Base-by-base conservation (phyloP, 352 stramenopile genomes). In the Sclerospora graminicola region DNA sequence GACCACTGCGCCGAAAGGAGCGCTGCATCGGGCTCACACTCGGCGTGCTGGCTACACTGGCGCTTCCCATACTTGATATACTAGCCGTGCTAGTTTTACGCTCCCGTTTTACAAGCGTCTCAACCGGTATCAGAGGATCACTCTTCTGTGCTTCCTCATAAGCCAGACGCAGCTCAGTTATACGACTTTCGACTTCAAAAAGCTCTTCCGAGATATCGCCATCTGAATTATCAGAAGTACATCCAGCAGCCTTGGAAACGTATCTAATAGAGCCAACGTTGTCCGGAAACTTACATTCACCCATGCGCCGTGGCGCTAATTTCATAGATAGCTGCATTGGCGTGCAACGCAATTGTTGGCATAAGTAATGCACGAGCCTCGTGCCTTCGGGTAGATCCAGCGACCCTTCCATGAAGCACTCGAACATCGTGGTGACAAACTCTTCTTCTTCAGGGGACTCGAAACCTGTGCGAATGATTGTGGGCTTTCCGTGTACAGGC, bases 401-500 rank as follows among this genome's bases (percentile, higher is more conserved):
- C 40, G 57, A 37, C 15, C 74, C 74, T n/a, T 63, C 64, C 39
- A 67, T 64, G 27, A 87, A 87, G 41, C 61, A 82, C 52, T 87
- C 69, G 42, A 82, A 63, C 29, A 87, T 59, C 6, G 64, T 54
- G 1, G 45, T 72, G 21, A 76, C 66, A 44, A 76, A 82, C 36
- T 64, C 48, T 39, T 84, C 71, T 53, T 87, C 74, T 51, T 87
- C 64, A 4, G 45, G 51, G 1, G 66, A 75, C 28, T 84, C 69
- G 39, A 86, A 86, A 26, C 74, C 74, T 53, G 74, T 86, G 41
- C 74, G 74, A 41, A 86, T 83, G 56, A 86, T 86, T 21, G 62
- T 77, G 20, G 74, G 70, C 18, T 66, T 71, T 8, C 64, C 51
- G 13, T 62, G 63, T 38, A 66, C 69, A 19, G 47, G 19, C 36